These are phyloP conservation scores for Amniculicola lignicola DNA, from an alignment of 495 filamentous ascomycete species.

Conservation along the genomic window DNA sequence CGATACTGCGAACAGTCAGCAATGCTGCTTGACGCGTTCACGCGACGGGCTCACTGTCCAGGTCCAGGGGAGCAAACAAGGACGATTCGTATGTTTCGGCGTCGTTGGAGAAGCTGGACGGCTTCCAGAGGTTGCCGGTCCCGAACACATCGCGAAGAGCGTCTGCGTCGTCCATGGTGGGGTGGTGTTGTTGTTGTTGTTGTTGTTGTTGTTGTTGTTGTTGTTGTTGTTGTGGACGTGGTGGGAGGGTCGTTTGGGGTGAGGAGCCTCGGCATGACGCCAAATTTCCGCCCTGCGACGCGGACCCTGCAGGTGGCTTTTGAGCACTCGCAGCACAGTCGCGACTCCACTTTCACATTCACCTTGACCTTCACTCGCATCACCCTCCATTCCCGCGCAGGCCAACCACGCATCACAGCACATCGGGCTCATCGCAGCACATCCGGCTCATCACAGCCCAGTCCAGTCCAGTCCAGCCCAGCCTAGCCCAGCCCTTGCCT, in stretches of 20 bases:
- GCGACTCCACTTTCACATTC: neutral
- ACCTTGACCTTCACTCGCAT: neutral
- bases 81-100: slow-evolving; percentile 13
- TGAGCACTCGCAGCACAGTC: too few species aligned
- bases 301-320: slow-evolving; percentile 1
- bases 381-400: neutral
- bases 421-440: too few species aligned
- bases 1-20: slow-evolving; percentile 28
- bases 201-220: neutral
- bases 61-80: slow-evolving; percentile 30
- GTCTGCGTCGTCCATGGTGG: slow-evolving; percentile 21
- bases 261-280: slow-evolving; percentile 20
- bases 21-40: slow-evolving; percentile 25
- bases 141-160: slow-evolving; percentile 15
- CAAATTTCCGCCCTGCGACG: slow-evolving; percentile 21
- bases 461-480: too few species aligned
- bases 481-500: too few species aligned
- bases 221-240: slow-evolving; percentile 5
- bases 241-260: neutral
- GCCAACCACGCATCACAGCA: too few species aligned
- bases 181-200: neutral
- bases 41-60: slow-evolving; percentile 34
- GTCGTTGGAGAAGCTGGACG: slow-evolving; percentile 25
- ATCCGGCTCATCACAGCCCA: too few species aligned
- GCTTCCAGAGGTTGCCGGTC: slow-evolving; percentile 22